Conservation (phyloP, 2,329 filamentous ascomycete species). For the Mollisiaceae sp. region DNA sequence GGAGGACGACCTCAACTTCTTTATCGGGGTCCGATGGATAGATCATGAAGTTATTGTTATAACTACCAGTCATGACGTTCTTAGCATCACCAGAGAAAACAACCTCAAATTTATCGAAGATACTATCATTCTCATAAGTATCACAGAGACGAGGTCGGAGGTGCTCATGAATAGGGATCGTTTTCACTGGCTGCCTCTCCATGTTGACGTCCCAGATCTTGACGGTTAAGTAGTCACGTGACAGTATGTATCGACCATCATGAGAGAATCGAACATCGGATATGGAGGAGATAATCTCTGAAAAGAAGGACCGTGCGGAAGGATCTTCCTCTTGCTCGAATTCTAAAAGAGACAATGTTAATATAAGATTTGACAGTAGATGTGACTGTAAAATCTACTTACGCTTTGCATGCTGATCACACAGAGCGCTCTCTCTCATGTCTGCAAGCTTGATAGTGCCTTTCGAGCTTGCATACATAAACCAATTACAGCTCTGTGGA, state of each 20-base stretch:
- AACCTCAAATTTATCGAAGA: slow-evolving; percentile 99
- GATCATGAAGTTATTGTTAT: slow-evolving; percentile 99
- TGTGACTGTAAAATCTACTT: slow-evolving; percentile 27
- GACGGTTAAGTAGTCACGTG: slow-evolving; percentile 95
- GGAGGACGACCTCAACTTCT: slow-evolving; percentile 95
- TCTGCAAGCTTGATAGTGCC: slow-evolving; percentile 98
- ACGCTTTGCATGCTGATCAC: slow-evolving; percentile 96
- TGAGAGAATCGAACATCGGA: slow-evolving; percentile 97
- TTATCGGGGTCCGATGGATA: slow-evolving; percentile 96
- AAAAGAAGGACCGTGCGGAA: slow-evolving; percentile 97
- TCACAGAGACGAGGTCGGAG: slow-evolving; percentile 92
- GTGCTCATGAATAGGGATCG: slow-evolving; percentile 98
- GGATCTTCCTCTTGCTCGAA: slow-evolving; percentile 99
- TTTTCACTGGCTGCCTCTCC: slow-evolving; percentile 97
- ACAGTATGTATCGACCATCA: slow-evolving; percentile 96
- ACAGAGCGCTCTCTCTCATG: slow-evolving; percentile 96
- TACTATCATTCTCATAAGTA: slow-evolving; percentile 99
- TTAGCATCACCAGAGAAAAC: slow-evolving; percentile 98
- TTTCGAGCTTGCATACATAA: slow-evolving; percentile 99
- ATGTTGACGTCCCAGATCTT: slow-evolving; percentile 99
- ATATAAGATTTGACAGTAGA: background rate
- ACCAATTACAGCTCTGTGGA: slow-evolving; percentile 97
- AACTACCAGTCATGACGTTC: slow-evolving; percentile 99
- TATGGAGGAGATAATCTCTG: slow-evolving; percentile 98
- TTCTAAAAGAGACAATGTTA: slow-evolving; percentile 59